Conservation (phyloP, 805 yeast species). For the Starmerella scarabaei region DNA sequence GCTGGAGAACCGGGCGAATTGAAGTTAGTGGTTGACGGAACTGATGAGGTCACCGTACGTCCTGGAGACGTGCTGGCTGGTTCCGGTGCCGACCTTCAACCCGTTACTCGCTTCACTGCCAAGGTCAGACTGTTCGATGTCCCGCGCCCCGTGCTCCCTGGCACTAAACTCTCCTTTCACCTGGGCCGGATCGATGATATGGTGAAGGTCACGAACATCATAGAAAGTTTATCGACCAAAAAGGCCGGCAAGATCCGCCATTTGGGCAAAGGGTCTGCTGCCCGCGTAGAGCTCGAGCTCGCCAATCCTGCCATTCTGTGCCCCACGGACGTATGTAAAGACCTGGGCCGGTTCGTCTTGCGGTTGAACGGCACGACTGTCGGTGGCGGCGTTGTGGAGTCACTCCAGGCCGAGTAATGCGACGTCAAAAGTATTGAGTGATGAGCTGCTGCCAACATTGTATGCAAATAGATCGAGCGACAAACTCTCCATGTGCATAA, state of each 20-base stretch:
- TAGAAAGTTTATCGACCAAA: conserved; percentile 23
- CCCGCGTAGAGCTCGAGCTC: conserved; percentile 44
- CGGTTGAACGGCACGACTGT: conserved; percentile 58
- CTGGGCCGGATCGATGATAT: conserved; percentile 63
- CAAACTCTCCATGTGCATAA: too few species aligned
- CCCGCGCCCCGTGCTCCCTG: conserved; percentile 61
- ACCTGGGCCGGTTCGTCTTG: conserved; percentile 54
- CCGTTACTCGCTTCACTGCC: conserved; percentile 40
- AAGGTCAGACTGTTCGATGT: conserved; percentile 53
- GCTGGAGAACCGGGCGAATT: conserved; percentile 46
- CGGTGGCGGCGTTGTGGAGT: conserved; percentile 46
- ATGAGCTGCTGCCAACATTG: too few species aligned
- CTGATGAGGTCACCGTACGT: conserved; percentile 33
- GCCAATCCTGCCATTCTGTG: conserved; percentile 41
- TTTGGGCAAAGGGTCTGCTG: conserved; percentile 46
- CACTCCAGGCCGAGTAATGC: too few species aligned
- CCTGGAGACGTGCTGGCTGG: conserved; percentile 57
- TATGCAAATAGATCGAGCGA: too few species aligned
- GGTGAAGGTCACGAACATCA: conserved; percentile 45
- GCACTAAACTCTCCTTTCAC: conserved; percentile 65
- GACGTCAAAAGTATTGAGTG: too few species aligned
- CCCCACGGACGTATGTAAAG: conserved; percentile 35
- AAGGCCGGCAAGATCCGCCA: conserved; percentile 40
- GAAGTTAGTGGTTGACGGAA: conserved; percentile 27
- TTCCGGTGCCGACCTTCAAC: conserved; percentile 34